Conservation (phyloP, 306 rosid species). For the Prinsepia uniflora region DNA sequence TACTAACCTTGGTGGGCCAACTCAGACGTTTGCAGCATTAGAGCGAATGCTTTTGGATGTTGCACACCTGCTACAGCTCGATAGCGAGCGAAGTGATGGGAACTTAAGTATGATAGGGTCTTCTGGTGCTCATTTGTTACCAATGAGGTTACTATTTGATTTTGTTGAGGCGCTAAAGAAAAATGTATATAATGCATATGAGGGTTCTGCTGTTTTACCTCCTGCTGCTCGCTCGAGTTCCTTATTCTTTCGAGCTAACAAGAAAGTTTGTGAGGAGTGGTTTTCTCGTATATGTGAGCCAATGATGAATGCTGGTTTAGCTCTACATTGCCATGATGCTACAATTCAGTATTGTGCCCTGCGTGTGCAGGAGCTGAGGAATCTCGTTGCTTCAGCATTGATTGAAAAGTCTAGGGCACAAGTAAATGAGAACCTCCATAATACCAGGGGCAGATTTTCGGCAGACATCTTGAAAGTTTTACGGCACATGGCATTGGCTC, state of each 20-base stretch:
- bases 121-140: constrained; percentile 92
- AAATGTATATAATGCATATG: constrained; percentile 92
- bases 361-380: constrained; percentile 79
- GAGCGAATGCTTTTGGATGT: constrained; percentile 94
- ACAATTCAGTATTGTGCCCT: constrained; percentile 79
- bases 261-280: constrained; percentile 98
- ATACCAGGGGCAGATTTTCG: constrained; percentile 50
- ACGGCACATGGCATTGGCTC: constrained; percentile 72
- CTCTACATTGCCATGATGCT: constrained; percentile 82
- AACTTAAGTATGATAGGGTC: constrained; percentile 85
- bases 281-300: constrained; percentile 98
- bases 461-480: constrained; percentile 66
- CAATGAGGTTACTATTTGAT: constrained; percentile 83
- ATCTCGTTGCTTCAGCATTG: constrained; percentile 48
- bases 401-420: constrained; percentile 81
- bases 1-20: constrained; percentile 95
- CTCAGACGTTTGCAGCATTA: constrained; percentile 92
- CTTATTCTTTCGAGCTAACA: constrained; percentile 89
- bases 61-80: constrained; percentile 82
- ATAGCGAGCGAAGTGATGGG: constrained; percentile 82
- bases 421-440: constrained; percentile 51
- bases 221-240: constrained; percentile 76
- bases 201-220: constrained; percentile 85
- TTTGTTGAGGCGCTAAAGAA: constrained; percentile 93
- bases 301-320: constrained; percentile 96